Percentiles rank a stretch among this genome's conserved stretches.
These are phyloP conservation scores for Globisporangium yorkense DNA, from an alignment of 352 stramenopile genomes.

Conservation along the genomic window DNA sequence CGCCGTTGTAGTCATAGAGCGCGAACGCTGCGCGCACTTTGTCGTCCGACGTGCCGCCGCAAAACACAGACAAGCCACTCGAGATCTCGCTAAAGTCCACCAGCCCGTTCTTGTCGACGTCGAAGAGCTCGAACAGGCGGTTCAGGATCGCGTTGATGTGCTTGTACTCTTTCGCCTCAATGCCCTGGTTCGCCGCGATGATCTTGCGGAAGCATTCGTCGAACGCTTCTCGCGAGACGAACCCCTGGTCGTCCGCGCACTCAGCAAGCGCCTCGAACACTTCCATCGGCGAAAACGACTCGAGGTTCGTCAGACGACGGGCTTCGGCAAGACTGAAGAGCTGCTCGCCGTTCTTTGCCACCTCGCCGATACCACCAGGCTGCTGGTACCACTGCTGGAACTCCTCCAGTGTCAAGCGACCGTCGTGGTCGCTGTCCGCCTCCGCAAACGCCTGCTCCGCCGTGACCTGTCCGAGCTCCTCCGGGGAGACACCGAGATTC, in stretches of 20 bases:
- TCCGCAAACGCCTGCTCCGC: conserved; percentile 74
- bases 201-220: conserved; percentile 76
- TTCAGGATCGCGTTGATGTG: conserved; percentile 72
- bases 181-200: conserved; percentile 43
- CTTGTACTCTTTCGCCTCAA: conserved; percentile 47
- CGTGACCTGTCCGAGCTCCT: conserved; percentile 77
- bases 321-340: conserved; percentile 73
- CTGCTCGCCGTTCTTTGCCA: conserved; percentile 74
- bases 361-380: conserved; percentile 59
- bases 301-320: conserved; percentile 65
- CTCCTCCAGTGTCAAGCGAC: conserved; percentile 74
- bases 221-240: conserved; percentile 65
- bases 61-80: conserved; percentile 80
- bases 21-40: conserved; percentile 71
- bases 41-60: conserved; percentile 70
- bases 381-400: conserved; percentile 86
- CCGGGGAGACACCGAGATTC: conserved; percentile 50
- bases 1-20: conserved; percentile 83
- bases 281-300: conserved; percentile 66
- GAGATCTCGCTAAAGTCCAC: conserved; percentile 87
- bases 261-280: conserved; percentile 74
- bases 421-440: conserved; percentile 63
- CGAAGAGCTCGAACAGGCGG: conserved; percentile 77
- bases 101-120: conserved; percentile 78
- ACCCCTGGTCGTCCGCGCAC: conserved; percentile 62